These are phyloP conservation scores for Annulohypoxylon truncatum DNA, from an alignment of 2,329 filamentous ascomycete genomes.

Conservation along the genomic window DNA sequence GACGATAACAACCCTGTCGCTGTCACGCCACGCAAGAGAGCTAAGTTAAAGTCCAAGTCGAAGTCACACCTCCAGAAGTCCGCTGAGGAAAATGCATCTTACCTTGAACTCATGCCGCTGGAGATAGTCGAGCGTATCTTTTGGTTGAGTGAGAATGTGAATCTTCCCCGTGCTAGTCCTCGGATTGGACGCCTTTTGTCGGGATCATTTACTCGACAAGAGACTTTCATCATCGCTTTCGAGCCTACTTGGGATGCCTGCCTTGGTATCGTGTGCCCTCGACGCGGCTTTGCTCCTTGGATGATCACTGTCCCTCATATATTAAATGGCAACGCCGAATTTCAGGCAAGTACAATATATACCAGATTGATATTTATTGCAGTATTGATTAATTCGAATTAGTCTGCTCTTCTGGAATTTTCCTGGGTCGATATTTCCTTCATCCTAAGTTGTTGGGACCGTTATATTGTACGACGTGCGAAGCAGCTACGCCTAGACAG, in stretches of 20 bases:
- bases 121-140: constrained; percentile 67
- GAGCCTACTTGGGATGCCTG: constrained; percentile 55
- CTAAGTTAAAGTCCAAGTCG: constrained; percentile 11
- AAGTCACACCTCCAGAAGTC: constrained; percentile 25
- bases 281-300: constrained; percentile 1
- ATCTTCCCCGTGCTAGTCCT: constrained; percentile 59
- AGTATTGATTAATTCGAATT: constrained; percentile 13
- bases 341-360: constrained; percentile 55
- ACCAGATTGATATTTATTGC: neutral
- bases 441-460: constrained; percentile 61
- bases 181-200: constrained; percentile 62
- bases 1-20: constrained; percentile 26
- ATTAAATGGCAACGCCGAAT: constrained; percentile 53
- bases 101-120: constrained; percentile 57
- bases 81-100: constrained; percentile 36
- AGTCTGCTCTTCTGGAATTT: constrained; percentile 59
- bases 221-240: constrained; percentile 54
- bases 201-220: constrained; percentile 47
- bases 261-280: constrained; percentile 50
- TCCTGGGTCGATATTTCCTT: constrained; percentile 60
- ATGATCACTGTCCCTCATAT: neutral
- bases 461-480: constrained; percentile 58
- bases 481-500: constrained; percentile 28
- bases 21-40: constrained; percentile 21
- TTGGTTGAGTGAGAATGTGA: constrained; percentile 60